Percentiles rank a stretch among this genome's conserved stretches.
Evolutionary conservation across 768 basidiomycete genomes (phyloP).

Genomic region (Pleurotus citrinopileatus): DNA sequence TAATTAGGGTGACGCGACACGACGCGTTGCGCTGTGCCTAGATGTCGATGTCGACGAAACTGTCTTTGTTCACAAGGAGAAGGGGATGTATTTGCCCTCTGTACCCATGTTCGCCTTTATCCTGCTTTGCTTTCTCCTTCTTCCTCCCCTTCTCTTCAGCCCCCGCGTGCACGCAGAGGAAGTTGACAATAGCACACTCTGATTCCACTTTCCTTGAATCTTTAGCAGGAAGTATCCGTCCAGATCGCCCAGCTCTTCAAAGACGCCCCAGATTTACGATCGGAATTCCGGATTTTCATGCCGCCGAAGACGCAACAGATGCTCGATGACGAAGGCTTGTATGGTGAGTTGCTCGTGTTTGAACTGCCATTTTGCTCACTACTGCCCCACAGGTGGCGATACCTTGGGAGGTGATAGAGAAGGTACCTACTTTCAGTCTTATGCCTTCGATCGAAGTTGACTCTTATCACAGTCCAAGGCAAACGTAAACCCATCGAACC

Average conservation of each 20-base stretch:
- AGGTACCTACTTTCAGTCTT: background rate
- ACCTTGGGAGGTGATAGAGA: background rate
- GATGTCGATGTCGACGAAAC: too few relatives aligned
- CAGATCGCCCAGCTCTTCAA: constrained; percentile 71
- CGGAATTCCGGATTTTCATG: constrained; percentile 76
- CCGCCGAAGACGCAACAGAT: constrained; percentile 54
- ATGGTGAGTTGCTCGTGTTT: constrained; percentile 1
- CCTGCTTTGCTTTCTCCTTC: background rate
- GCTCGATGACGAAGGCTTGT: constrained; percentile 41
- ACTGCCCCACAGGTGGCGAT: background rate
- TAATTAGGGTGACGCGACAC: too few relatives aligned
- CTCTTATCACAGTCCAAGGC: constrained; percentile 22
- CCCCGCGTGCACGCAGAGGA: too few relatives aligned
- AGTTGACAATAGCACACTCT: constrained; percentile 8
- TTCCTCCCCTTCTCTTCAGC: background rate
- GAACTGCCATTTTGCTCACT: background rate
- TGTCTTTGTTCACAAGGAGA: too few relatives aligned
- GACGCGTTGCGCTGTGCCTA: constrained; percentile 1
- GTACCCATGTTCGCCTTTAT: background rate
- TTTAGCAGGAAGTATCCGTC: constrained; percentile 62
- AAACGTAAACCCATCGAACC: constrained; percentile 42
- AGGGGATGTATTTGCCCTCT: too few relatives aligned
- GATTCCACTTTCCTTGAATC: constrained; percentile 5
- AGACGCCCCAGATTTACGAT: constrained; percentile 69
- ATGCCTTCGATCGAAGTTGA: constrained; percentile 17